Evolutionary conservation across 192 early-diverging fungal genomes (phyloP).

Genomic region (Jimgerdemannia lactiflua): DNA sequence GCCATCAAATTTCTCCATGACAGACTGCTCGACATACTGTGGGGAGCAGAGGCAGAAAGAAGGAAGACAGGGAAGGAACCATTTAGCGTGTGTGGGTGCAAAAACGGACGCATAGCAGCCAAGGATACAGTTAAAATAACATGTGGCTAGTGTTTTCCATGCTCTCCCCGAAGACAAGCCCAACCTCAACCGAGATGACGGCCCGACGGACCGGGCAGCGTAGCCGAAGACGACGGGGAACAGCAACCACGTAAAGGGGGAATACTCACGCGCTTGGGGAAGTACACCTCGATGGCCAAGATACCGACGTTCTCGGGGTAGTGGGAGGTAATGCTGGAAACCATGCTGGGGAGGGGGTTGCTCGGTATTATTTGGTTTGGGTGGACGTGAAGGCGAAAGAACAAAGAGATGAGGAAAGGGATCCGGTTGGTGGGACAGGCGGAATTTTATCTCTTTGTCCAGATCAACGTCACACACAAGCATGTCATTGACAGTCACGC

Average conservation of each 20-base stretch:
- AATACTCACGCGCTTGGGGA: conserved; percentile 43
- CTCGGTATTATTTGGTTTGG: too few species aligned
- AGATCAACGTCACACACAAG: background rate
- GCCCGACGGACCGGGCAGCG: too few species aligned
- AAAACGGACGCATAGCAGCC: too few species aligned
- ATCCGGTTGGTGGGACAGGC: background rate
- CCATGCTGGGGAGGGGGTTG: background rate
- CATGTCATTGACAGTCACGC: too few species aligned
- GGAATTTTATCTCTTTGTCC: too few species aligned
- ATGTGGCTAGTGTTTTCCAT: background rate
- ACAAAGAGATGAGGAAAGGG: background rate
- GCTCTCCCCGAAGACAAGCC: background rate
- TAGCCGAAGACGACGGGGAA: background rate
- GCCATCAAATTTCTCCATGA: conserved; percentile 84
- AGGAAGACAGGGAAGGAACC: conserved; percentile 23
- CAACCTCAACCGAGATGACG: too few species aligned
- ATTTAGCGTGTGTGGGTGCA: too few species aligned
- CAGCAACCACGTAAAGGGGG: background rate
- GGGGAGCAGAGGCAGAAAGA: background rate
- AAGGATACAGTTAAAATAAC: too few species aligned
- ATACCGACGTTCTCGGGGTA: conserved; percentile 47
- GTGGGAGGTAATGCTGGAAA: conserved; percentile 14
- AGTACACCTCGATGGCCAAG: conserved; percentile 46
- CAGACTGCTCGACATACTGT: conserved; percentile 60
- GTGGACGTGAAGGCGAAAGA: background rate